phyloP scores from a whole-genome alignment of 441 rosid genomes.

The Brassica hybrid region DNA sequence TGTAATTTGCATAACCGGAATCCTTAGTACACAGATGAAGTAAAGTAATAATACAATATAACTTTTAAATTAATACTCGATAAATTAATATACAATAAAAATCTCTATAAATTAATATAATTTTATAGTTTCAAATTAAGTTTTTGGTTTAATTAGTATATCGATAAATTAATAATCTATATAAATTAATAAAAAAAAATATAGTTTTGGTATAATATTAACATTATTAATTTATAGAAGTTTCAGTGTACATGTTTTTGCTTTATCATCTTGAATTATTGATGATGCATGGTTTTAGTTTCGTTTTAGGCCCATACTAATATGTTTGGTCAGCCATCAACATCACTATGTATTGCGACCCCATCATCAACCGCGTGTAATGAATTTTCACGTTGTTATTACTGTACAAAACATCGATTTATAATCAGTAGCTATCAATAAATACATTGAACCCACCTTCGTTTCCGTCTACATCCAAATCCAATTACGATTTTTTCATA shows the following conservation, averaged over 20 bases:
- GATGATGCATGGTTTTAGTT: neutral
- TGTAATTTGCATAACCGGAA: too few relatives aligned
- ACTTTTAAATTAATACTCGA: too few relatives aligned
- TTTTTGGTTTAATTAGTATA: too few relatives aligned
- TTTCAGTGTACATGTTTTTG: neutral
- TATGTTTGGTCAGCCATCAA: slow-evolving; percentile 1
- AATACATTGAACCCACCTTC: neutral
- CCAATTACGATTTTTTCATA: neutral
- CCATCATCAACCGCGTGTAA: slow-evolving; percentile 3
- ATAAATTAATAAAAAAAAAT: too few relatives aligned
- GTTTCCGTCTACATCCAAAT: slow-evolving; percentile 5
- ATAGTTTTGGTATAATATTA: too few relatives aligned
- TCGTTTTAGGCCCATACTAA: neutral
- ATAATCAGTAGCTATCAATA: neutral
- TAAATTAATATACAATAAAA: too few relatives aligned
- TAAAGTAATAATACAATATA: too few relatives aligned
- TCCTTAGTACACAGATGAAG: too few relatives aligned
- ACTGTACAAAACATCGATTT: neutral
- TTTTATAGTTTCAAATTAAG: too few relatives aligned
- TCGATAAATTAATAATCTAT: too few relatives aligned
- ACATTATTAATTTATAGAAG: too few relatives aligned
- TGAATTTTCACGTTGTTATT: neutral
- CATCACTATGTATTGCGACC: neutral
- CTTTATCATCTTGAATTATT: neutral
- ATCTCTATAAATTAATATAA: too few relatives aligned